These are phyloP conservation scores for Penicillium sp. DNA, from an alignment of 2,329 filamentous ascomycete species.

Conservation along the genomic window DNA sequence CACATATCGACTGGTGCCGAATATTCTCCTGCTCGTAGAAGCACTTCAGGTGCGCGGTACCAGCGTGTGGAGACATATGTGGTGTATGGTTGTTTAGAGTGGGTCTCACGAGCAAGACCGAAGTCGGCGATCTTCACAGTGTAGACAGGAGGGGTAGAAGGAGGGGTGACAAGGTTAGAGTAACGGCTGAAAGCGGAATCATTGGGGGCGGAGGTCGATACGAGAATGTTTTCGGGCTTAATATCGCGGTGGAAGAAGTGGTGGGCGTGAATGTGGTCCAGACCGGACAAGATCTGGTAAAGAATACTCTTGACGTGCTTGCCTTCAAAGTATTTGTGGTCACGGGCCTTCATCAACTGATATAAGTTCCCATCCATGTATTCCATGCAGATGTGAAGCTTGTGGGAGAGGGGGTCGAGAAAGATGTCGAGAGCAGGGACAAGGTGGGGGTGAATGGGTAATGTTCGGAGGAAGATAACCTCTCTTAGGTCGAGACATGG, in stretches of 20 bases:
- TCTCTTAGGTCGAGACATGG: constrained; percentile 92
- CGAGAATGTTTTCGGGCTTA: constrained; percentile 97
- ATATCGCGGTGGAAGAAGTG: constrained; percentile 99
- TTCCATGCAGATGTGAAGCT: constrained; percentile 98
- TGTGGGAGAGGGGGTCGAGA: constrained; percentile 90
- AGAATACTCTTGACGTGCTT: constrained; percentile 95
- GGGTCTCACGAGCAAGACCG: constrained; percentile 92
- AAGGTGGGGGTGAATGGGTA: constrained; percentile 84
- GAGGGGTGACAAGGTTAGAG: constrained; percentile 87
- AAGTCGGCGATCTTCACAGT: constrained; percentile 99
- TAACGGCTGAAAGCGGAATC: constrained; percentile 93
- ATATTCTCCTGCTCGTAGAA: constrained; percentile 91
- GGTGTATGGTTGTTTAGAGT: constrained; percentile 93
- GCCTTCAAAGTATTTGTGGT: constrained; percentile 89
- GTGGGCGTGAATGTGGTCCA: constrained; percentile 96
- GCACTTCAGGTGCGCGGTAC: constrained; percentile 90
- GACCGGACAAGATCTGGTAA: constrained; percentile 91
- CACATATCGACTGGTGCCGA: constrained; percentile 98
- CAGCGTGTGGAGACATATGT: constrained; percentile 98
- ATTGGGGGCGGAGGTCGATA: constrained; percentile 81
- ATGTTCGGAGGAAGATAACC: constrained; percentile 89
- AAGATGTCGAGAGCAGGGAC: constrained; percentile 99
- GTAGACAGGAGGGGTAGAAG: constrained; percentile 88
- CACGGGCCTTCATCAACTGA: constrained; percentile 96
- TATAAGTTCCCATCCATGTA: constrained; percentile 99